Evolutionary conservation across 1,139 yeast species (phyloP).

Genomic region (Suhomyces taliae): DNA sequence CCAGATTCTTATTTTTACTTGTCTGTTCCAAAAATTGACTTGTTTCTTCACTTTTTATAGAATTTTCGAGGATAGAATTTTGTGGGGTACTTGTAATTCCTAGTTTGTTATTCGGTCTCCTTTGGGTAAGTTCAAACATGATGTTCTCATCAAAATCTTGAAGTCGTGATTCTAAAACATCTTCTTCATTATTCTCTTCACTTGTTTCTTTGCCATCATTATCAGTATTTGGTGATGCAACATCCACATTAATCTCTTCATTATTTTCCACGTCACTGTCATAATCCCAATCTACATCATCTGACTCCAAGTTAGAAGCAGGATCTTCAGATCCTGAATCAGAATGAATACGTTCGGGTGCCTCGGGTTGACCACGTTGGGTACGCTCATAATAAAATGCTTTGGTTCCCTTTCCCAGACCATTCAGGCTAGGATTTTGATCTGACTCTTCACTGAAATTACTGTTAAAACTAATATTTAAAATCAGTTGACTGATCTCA

Average conservation of each 20-base stretch:
- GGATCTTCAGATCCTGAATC: too few species aligned
- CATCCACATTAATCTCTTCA: too few species aligned
- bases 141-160: conserved; percentile 15
- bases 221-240: neutral
- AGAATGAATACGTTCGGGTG: too few species aligned
- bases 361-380: too few species aligned
- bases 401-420: too few species aligned
- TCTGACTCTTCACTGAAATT: conserved; percentile 4
- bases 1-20: too few species aligned
- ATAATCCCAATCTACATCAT: neutral
- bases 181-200: conserved; percentile 6
- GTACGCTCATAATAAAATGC: too few species aligned
- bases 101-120: neutral
- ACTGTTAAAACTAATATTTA: conserved; percentile 12
- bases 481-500: conserved; percentile 7
- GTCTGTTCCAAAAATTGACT: too few species aligned
- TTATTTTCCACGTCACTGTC: neutral
- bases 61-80: neutral
- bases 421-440: neutral
- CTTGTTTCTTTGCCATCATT: neutral
- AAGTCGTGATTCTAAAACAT: conserved; percentile 10
- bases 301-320: neutral
- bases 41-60: neutral
- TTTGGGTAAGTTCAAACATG: conserved; percentile 11
- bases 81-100: neutral